Evolutionary conservation across 257 asterid genomes (phyloP).

Genomic region (Fraxinus americana): DNA sequence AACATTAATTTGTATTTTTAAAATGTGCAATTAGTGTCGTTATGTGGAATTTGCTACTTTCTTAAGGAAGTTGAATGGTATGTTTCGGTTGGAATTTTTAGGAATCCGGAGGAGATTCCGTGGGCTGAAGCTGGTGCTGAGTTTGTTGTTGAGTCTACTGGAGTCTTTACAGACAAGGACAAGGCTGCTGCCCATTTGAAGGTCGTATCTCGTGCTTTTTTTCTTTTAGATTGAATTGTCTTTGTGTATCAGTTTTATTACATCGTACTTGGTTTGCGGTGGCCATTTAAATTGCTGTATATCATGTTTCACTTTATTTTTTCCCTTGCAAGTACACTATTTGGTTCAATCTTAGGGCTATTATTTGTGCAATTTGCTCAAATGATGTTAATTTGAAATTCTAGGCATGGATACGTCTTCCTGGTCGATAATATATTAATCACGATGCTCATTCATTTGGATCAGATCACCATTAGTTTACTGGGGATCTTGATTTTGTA

Average conservation of each 20-base stretch:
- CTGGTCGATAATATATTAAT: too few relatives aligned
- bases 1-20: neutral
- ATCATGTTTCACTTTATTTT: neutral
- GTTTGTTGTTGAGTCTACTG: slow-evolving; percentile 72
- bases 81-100: slow-evolving; percentile 8
- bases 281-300: neutral
- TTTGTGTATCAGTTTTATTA: neutral
- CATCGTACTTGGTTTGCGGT: neutral
- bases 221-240: neutral
- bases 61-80: neutral
- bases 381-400: too few relatives aligned
- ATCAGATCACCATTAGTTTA: neutral
- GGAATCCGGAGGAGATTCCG: slow-evolving; percentile 79
- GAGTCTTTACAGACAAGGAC: slow-evolving; percentile 78
- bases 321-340: neutral
- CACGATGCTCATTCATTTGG: neutral
- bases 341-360: neutral
- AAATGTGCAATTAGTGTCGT: neutral
- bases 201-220: slow-evolving; percentile 26
- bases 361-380: neutral
- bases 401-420: neutral
- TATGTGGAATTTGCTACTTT: neutral
- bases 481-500: neutral
- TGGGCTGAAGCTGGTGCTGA: slow-evolving; percentile 80
- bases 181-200: slow-evolving; percentile 81